These are phyloP conservation scores for Sextonia rubra DNA, from an alignment of 164 flowering plant genomes.

Conservation along the genomic window DNA sequence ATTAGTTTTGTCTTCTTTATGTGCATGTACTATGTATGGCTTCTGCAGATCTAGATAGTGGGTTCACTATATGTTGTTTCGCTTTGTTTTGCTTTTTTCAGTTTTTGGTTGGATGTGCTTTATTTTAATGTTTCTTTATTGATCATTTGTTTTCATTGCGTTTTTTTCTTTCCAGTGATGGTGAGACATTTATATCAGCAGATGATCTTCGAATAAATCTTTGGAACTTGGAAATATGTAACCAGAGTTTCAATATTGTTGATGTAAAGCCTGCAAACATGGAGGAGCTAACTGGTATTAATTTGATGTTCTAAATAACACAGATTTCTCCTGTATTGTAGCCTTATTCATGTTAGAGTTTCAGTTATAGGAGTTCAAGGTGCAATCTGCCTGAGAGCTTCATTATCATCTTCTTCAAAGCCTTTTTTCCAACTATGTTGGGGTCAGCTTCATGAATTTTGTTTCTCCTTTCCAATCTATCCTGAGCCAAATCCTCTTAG, in stretches of 20 bases:
- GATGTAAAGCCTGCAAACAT: conserved; percentile 98
- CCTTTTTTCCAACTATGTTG: too few species aligned
- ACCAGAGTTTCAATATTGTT: conserved; percentile 95
- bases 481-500: too few species aligned
- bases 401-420: too few species aligned
- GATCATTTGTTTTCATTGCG: neutral
- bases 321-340: neutral
- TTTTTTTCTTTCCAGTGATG: conserved; percentile 54
- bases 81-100: neutral
- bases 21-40: too few species aligned
- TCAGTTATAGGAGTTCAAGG: too few species aligned
- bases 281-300: conserved; percentile 95
- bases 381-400: too few species aligned
- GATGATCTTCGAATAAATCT: conserved; percentile 96
- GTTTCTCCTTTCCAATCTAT: too few species aligned
- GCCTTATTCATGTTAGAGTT: neutral
- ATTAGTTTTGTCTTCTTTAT: too few species aligned
- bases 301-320: neutral
- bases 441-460: too few species aligned
- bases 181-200: conserved; percentile 98
- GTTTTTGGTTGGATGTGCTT: neutral
- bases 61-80: neutral
- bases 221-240: conserved; percentile 98
- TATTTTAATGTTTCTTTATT: neutral
- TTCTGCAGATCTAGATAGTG: neutral